Conservation (phyloP, 371 early-diverging fungal species). For the Nosema bombycis region DNA sequence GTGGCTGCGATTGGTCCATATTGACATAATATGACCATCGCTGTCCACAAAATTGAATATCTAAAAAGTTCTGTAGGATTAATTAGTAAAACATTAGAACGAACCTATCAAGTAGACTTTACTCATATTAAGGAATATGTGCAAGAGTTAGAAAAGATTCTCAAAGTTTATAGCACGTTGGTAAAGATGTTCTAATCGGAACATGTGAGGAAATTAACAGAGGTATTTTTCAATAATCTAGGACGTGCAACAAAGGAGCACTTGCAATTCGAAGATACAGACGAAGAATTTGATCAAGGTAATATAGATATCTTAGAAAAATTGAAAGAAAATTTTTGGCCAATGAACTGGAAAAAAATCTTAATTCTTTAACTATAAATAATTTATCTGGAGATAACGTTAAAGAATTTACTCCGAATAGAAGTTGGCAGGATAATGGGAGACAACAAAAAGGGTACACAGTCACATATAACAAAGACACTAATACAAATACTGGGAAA, state of each 20-base stretch:
- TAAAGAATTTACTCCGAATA: not conserved
- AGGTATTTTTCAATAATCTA: not conserved
- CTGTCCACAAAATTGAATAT: not conserved
- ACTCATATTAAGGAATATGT: not conserved
- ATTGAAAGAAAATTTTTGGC: not conserved
- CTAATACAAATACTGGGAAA: not conserved
- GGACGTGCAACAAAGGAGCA: not conserved
- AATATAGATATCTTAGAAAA: not conserved
- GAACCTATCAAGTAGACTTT: not conserved
- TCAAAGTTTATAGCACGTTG: not conserved
- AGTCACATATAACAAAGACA: not conserved
- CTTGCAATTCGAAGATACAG: not conserved
- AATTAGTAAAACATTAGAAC: not conserved
- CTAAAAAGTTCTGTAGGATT: not conserved
- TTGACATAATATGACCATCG: not conserved
- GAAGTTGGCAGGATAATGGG: not conserved
- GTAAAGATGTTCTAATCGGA: not conserved
- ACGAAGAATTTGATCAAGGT: not conserved
- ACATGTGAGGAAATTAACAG: not conserved
- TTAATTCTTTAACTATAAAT: not conserved
- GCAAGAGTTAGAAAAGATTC: not conserved
- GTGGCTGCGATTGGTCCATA: no score
- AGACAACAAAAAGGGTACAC: not conserved
- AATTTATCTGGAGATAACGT: not conserved
- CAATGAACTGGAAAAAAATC: not conserved